Evolutionary conservation across 495 filamentous ascomycete genomes (phyloP).

Genomic region (Bathelium albidoporum): DNA sequence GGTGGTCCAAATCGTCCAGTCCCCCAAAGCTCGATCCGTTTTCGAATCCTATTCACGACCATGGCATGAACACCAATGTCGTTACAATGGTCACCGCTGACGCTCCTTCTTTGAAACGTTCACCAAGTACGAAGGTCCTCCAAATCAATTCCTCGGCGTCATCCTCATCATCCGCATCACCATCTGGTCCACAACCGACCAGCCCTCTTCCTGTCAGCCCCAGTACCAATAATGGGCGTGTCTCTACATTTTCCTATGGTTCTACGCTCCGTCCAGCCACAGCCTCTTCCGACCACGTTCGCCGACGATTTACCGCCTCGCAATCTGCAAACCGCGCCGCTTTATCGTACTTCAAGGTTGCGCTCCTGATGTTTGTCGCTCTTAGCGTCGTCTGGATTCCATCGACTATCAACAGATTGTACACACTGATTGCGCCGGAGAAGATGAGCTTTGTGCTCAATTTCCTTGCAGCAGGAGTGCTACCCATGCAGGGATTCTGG

Average conservation of each 20-base stretch:
- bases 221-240: constrained; percentile 17
- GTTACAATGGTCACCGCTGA: neutral
- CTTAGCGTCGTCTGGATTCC: constrained; percentile 79
- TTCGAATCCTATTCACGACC: neutral
- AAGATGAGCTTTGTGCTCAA: constrained; percentile 49
- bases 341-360: constrained; percentile 74
- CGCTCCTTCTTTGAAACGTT: neutral
- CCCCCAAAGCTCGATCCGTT: neutral
- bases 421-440: constrained; percentile 49
- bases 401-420: constrained; percentile 69
- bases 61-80: neutral
- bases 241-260: constrained; percentile 5
- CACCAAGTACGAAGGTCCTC: neutral
- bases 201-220: constrained; percentile 1
- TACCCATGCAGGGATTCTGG: constrained; percentile 82
- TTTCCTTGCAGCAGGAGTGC: constrained; percentile 59
- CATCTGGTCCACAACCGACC: neutral
- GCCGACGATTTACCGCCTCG: neutral
- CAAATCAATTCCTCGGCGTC: neutral
- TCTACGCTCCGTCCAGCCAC: constrained; percentile 22
- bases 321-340: constrained; percentile 35
- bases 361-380: constrained; percentile 76
- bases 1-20: neutral
- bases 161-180: neutral
- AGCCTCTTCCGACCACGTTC: constrained; percentile 18